Evolutionary conservation across 306 rosid genomes (phyloP), one percentile per base, ranked within the genome.

Genomic region (Clitoria ternatea): DNA sequence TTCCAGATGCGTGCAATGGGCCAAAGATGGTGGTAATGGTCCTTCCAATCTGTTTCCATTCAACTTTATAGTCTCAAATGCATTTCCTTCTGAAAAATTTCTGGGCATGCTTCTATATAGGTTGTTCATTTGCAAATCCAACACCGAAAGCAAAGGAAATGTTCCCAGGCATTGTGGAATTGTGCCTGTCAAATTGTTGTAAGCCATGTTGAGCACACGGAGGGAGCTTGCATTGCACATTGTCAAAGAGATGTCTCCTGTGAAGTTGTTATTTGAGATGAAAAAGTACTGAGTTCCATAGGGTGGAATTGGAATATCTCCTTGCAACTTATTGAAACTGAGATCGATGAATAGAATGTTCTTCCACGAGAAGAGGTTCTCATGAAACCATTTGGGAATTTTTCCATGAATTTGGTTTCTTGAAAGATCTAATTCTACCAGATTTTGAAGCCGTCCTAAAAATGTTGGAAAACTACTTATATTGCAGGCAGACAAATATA

Each of bases 21-120:
- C 19, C 70, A 85, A 62, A 15, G 75, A 61, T 0, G 0, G 20
- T 35, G 86, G 84, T 23, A 78, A 14, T 6, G 59, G 15, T 19
- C 89, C 86, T 9, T 62, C 69, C 18, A 78, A 17, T 6, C n/a
- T 69, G 19, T 84, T 81, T 36, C 22, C 45, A 32, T 71, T 72
- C 1, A 84, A 78, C 55, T 64, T 43, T 43, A 64, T 50, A 13
- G 49, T 55, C 39, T 55, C 43, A 15, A 83, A 30, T 2, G 1
- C 2, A 54, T 63, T 76, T 47, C 2, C 5, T 5, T 12, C 14
- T 0, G 63, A 13, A 40, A 62, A 62, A 2, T 5, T 11, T 1
- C 3, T 0, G 2, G 77, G 79, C 0, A 83, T 4, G 6, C 8
- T 52, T 10, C 87, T 84, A 9, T n/a, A 3, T 23, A 83, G 55